These are phyloP conservation scores for Phytophthora colocasiae DNA, from an alignment of 352 stramenopile species.

Conservation along the genomic window DNA sequence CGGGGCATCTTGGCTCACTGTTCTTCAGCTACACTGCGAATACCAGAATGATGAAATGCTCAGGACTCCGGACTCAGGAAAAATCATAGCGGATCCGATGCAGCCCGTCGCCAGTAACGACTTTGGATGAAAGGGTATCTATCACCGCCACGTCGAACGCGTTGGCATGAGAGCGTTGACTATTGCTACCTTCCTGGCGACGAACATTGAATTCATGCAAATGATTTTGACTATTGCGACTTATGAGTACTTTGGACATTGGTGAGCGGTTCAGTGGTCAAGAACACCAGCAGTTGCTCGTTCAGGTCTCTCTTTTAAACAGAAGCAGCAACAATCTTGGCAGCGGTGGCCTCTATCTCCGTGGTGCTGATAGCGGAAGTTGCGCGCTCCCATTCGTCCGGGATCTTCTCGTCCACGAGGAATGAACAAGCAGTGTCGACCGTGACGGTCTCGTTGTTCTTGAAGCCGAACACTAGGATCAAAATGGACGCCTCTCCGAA, in stretches of 20 bases:
- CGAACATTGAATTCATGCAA: no score
- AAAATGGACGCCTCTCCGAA: slow-evolving; percentile 10
- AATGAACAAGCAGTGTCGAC: slow-evolving; percentile 31
- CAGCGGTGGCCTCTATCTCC: no score
- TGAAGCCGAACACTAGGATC: slow-evolving; percentile 40
- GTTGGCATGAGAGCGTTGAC: not conserved
- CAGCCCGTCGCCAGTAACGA: slow-evolving; percentile 21
- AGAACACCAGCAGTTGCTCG: no score
- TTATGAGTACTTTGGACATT: no score
- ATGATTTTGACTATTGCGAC: no score
- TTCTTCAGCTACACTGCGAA: slow-evolving; percentile 1
- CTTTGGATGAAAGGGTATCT: not conserved
- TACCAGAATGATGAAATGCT: slow-evolving; percentile 20
- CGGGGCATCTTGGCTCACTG: slow-evolving; percentile 18
- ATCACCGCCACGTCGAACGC: slow-evolving; percentile 17
- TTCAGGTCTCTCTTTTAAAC: no score
- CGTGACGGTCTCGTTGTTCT: slow-evolving; percentile 37
- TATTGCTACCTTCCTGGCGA: slow-evolving; percentile 2
- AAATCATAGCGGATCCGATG: slow-evolving; percentile 10
- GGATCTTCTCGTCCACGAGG: slow-evolving; percentile 47
- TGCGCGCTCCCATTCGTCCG: slow-evolving; percentile 1
- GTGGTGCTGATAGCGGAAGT: no score
- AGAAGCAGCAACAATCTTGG: no score
- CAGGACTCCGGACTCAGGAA: not conserved
- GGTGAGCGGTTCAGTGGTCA: no score